phyloP scores from a whole-genome alignment of 2,329 filamentous ascomycete species.

The Ceratocystis variospora region DNA sequence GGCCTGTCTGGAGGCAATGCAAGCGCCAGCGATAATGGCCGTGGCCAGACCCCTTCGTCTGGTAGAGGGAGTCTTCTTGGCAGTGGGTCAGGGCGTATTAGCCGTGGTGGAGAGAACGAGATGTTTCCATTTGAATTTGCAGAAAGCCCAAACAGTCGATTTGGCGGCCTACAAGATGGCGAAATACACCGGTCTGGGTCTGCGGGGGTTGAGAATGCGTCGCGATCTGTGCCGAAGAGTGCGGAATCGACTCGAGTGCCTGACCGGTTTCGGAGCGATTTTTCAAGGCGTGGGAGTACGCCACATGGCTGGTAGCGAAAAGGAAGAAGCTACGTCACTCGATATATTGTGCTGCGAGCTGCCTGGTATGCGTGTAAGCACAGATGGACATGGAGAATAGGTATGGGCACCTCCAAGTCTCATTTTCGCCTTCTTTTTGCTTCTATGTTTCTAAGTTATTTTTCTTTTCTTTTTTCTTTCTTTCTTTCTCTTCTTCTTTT shows the following conservation, averaged over 20 bases:
- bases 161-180: slow-evolving; percentile 47
- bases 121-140: slow-evolving; percentile 16
- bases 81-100: slow-evolving; percentile 12
- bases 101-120: slow-evolving; percentile 13
- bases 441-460: not conserved
- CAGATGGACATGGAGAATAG: not conserved
- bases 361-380: not conserved
- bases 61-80: slow-evolving; percentile 33
- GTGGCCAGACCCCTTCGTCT: slow-evolving; percentile 33
- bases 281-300: slow-evolving; percentile 2
- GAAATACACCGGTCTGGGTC: slow-evolving; percentile 24
- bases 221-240: not conserved
- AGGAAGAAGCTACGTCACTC: too few species aligned
- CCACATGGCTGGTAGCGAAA: not conserved
- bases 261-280: not conserved
- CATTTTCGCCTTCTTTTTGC: too few species aligned
- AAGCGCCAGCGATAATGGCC: slow-evolving; percentile 24
- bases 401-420: too few species aligned
- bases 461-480: not conserved
- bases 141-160: slow-evolving; percentile 34
- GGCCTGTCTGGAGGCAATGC: slow-evolving; percentile 18
- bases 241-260: not conserved
- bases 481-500: not conserved
- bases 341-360: not conserved
- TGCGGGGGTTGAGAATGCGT: slow-evolving; percentile 26